Evolutionary conservation across 1,284 basidiomycete species (phyloP).

Genomic region (Irpex rosettiformis): DNA sequence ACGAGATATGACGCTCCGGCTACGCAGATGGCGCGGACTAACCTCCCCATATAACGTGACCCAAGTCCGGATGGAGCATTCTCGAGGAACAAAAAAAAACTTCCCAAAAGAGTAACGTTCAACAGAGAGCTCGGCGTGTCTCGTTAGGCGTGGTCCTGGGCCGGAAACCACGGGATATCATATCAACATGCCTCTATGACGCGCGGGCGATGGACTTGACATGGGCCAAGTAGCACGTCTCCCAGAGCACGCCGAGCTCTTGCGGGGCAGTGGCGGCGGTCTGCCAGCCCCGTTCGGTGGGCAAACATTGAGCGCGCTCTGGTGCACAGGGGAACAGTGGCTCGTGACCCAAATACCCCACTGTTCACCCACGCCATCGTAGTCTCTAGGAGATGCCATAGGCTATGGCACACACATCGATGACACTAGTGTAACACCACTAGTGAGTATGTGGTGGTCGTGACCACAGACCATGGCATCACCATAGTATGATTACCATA

Average conservation of each 20-base stretch:
- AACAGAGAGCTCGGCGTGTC: too few relatives aligned
- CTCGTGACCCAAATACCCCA: neutral
- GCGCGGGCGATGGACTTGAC: too few relatives aligned
- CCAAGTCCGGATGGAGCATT: neutral
- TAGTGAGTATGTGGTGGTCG: neutral
- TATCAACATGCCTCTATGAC: too few relatives aligned
- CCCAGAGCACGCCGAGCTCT: too few relatives aligned
- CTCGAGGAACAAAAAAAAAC: neutral
- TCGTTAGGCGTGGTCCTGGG: too few relatives aligned
- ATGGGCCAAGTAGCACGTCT: too few relatives aligned
- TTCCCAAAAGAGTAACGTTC: neutral
- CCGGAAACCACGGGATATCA: too few relatives aligned
- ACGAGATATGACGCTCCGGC: too few relatives aligned
- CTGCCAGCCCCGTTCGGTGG: too few relatives aligned
- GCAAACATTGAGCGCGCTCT: neutral
- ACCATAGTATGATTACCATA: slow-evolving; percentile 7
- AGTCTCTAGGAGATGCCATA: neutral
- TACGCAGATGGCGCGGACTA: neutral
- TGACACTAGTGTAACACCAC: neutral
- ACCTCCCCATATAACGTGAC: neutral
- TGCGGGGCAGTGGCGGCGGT: too few relatives aligned
- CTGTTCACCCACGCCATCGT: neutral
- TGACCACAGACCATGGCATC: neutral
- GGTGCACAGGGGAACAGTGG: neutral
- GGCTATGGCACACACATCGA: neutral